A percentile compares a stretch with the other conserved stretches of the same genome.
These are phyloP conservation scores for Gaertneriomyces semiglobifer DNA, from an alignment of 192 early-diverging fungal species.

Conservation along the genomic window DNA sequence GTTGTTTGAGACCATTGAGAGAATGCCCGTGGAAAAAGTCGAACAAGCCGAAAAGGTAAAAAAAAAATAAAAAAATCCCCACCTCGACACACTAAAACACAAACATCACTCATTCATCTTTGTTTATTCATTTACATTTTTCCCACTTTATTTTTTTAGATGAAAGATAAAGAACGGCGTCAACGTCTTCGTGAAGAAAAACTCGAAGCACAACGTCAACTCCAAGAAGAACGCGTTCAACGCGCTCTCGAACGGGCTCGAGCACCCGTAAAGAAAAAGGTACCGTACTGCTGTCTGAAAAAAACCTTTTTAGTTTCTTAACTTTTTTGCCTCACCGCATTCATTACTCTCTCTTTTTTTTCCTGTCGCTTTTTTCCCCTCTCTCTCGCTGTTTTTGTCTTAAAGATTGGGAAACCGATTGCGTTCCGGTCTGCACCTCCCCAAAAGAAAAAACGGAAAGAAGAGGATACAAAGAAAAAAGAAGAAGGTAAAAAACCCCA, in stretches of 20 bases:
- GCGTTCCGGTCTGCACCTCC: slow-evolving; percentile 58
- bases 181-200: slow-evolving; percentile 57
- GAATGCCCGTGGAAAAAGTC: slow-evolving; percentile 59
- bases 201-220: slow-evolving; percentile 46
- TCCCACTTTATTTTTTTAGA: slow-evolving; percentile 18
- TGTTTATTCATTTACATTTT: background rate
- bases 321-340: background rate
- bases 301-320: background rate
- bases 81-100: background rate
- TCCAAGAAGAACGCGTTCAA: slow-evolving; percentile 59
- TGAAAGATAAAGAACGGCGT: slow-evolving; percentile 59
- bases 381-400: background rate
- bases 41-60: slow-evolving; percentile 60
- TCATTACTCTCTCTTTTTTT: background rate
- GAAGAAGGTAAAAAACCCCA: slow-evolving; percentile 29
- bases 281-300: slow-evolving; percentile 6
- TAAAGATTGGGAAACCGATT: slow-evolving; percentile 54
- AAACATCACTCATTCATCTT: background rate
- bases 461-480: slow-evolving; percentile 55
- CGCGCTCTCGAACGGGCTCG: slow-evolving; percentile 54
- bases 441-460: slow-evolving; percentile 56
- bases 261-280: slow-evolving; percentile 64
- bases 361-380: background rate
- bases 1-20: slow-evolving; percentile 57
- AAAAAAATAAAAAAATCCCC: background rate